phyloP scores from a whole-genome alignment of 1,284 basidiomycete species.

The Heterobasidion irregulare region DNA sequence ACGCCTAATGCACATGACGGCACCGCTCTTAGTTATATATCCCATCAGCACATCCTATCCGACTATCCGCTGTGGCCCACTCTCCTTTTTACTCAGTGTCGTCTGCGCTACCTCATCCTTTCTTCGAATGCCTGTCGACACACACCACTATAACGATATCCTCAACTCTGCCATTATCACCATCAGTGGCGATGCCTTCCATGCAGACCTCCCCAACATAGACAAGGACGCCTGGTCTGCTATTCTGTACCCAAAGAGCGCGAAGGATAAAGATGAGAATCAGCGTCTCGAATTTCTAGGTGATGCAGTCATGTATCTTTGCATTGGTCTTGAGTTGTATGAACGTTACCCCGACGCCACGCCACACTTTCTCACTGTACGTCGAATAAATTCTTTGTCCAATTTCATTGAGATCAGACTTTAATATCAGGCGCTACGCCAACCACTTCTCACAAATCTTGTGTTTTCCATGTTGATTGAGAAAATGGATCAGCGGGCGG shows the following conservation, averaged over 20 bases:
- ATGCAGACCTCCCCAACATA: conserved; percentile 19
- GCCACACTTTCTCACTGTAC: conserved; percentile 22
- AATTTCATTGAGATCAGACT: neutral
- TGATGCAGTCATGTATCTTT: conserved; percentile 25
- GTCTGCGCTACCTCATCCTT: neutral
- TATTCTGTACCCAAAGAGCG: conserved; percentile 10
- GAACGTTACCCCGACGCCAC: conserved; percentile 17
- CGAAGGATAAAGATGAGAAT: conserved; percentile 12
- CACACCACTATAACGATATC: neutral
- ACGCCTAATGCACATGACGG: too few species aligned
- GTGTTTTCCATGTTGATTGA: conserved; percentile 22
- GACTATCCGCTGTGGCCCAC: too few species aligned
- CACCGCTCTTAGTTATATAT: too few species aligned
- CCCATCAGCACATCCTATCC: too few species aligned
- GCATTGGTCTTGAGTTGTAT: conserved; percentile 20
- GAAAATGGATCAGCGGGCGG: conserved; percentile 18
- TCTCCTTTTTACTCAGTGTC: neutral
- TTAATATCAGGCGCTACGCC: neutral
- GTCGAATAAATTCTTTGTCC: conserved; percentile 5
- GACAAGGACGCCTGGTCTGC: conserved; percentile 19
- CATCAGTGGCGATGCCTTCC: conserved; percentile 10
- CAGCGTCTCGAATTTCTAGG: conserved; percentile 25
- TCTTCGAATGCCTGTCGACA: neutral
- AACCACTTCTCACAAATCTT: conserved; percentile 2
- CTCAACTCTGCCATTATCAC: conserved; percentile 4